A percentile compares a stretch with the other conserved stretches of the same genome.
phyloP scores from a whole-genome alignment of 371 early-diverging fungal genomes.

The Coemansia linderi region DNA sequence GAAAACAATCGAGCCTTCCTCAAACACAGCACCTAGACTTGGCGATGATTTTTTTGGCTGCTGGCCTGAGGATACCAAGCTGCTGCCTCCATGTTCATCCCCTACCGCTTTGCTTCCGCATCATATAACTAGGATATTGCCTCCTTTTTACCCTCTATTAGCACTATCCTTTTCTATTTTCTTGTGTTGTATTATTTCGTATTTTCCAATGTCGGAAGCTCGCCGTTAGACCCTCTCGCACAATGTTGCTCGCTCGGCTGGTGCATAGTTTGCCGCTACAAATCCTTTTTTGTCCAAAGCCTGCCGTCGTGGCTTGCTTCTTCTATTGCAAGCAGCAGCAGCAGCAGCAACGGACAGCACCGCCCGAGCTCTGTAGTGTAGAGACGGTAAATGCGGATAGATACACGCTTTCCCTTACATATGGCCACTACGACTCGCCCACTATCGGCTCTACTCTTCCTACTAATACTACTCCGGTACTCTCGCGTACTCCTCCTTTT shows the following conservation, averaged over 20 bases:
- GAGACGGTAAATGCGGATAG: not conserved
- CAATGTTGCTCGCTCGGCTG: not conserved
- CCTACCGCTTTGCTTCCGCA: not conserved
- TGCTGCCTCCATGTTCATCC: constrained; percentile 9
- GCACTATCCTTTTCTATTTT: not conserved
- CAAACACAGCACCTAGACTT: not conserved
- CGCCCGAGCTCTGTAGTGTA: not conserved
- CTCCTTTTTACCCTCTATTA: not conserved
- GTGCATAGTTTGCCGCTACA: not conserved
- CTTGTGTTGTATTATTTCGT: not conserved
- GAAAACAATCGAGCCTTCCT: not conserved
- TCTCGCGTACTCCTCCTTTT: not conserved
- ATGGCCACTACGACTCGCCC: not conserved
- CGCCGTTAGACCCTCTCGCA: not conserved
- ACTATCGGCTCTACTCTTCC: not conserved
- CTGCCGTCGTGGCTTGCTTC: not conserved
- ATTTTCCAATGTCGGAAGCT: constrained; percentile 8
- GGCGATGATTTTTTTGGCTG: not conserved
- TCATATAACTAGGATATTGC: not conserved
- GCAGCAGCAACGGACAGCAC: not conserved
- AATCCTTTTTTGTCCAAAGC: too few species aligned
- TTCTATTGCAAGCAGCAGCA: not conserved
- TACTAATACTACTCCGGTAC: not conserved
- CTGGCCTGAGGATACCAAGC: not conserved
- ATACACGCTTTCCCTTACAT: not conserved